A percentile compares a stretch with the other conserved stretches of the same genome.
phyloP scores from a whole-genome alignment of 345 rosid species.

The Microcos paniculata region DNA sequence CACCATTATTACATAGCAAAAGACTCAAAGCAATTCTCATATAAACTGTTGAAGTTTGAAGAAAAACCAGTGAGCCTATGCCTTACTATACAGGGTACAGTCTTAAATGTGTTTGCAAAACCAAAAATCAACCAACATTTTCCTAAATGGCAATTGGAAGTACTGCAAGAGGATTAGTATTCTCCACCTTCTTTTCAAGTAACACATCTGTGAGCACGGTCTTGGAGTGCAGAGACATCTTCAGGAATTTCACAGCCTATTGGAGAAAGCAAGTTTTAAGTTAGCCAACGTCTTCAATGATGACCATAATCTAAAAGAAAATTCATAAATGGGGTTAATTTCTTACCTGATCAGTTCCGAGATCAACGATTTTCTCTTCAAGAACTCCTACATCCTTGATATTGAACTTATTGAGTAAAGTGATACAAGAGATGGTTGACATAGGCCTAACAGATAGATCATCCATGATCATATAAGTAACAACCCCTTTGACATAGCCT shows the following conservation, averaged over 20 bases:
- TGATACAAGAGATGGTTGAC: constrained; percentile 23
- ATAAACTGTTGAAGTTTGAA: neutral
- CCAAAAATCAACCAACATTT: neutral
- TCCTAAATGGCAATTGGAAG: neutral
- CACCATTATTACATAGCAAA: neutral
- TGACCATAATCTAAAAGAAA: no score
- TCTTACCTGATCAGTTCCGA: constrained; percentile 25
- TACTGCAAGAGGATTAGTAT: neutral
- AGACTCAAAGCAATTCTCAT: neutral
- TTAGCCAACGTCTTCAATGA: neutral
- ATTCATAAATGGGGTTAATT: neutral
- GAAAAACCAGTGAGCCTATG: neutral
- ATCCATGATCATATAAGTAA: constrained; percentile 37
- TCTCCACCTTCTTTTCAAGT: neutral
- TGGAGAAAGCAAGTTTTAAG: neutral
- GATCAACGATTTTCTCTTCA: constrained; percentile 17
- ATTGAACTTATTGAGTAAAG: constrained; percentile 25
- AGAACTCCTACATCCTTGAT: constrained; percentile 17
- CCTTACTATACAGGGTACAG: neutral
- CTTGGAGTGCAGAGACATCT: neutral
- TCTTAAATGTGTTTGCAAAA: neutral
- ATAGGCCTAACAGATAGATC: constrained; percentile 28
- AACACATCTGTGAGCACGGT: neutral
- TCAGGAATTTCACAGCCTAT: constrained; percentile 10
- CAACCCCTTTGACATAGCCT: constrained; percentile 32